Evolutionary conservation across 2,329 filamentous ascomycete genomes (phyloP).

Genomic region (Stagonosporopsis chrysanthemi): DNA sequence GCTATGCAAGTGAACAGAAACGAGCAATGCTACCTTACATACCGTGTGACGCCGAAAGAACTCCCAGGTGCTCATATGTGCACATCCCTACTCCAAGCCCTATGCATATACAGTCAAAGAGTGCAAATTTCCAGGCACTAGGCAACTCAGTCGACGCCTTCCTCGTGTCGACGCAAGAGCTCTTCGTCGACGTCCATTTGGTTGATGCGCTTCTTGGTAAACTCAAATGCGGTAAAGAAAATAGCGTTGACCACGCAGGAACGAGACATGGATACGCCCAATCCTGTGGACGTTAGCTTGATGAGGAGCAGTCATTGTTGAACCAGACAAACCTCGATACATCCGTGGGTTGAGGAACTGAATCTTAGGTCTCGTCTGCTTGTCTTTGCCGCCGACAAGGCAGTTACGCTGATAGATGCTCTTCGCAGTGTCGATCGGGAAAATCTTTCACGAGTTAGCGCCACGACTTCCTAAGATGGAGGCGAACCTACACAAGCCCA

Average conservation of each 20-base stretch:
- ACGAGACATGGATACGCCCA: slow-evolving; percentile 82
- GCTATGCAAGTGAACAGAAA: slow-evolving; percentile 22
- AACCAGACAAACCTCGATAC: slow-evolving; percentile 70
- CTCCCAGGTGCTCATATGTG: slow-evolving; percentile 9
- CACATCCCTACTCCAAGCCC: slow-evolving; percentile 32
- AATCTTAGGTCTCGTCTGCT: slow-evolving; percentile 68
- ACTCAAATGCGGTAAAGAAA: slow-evolving; percentile 89
- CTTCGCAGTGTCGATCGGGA: slow-evolving; percentile 79
- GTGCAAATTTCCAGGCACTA: slow-evolving; percentile 4
- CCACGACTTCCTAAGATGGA: no score
- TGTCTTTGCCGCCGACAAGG: slow-evolving; percentile 70
- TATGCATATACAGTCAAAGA: slow-evolving; percentile 30
- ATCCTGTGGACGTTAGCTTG: slow-evolving; percentile 46
- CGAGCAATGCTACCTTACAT: slow-evolving; percentile 22
- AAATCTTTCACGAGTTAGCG: slow-evolving; percentile 52
- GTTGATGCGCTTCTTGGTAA: slow-evolving; percentile 71
- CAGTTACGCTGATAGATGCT: slow-evolving; percentile 86
- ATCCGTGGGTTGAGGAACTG: slow-evolving; percentile 78
- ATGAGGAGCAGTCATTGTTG: neutral
- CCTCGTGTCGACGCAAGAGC: slow-evolving; percentile 39
- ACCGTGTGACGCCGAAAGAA: slow-evolving; percentile 8
- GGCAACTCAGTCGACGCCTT: slow-evolving; percentile 13
- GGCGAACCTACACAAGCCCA: slow-evolving; percentile 75
- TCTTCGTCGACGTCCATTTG: slow-evolving; percentile 48
- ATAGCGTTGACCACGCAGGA: slow-evolving; percentile 86